Evolutionary conservation across 2,329 filamentous ascomycete genomes (phyloP), one percentile per base, ranked within the genome.

Genomic region (Cladosporium cucumerinum): DNA sequence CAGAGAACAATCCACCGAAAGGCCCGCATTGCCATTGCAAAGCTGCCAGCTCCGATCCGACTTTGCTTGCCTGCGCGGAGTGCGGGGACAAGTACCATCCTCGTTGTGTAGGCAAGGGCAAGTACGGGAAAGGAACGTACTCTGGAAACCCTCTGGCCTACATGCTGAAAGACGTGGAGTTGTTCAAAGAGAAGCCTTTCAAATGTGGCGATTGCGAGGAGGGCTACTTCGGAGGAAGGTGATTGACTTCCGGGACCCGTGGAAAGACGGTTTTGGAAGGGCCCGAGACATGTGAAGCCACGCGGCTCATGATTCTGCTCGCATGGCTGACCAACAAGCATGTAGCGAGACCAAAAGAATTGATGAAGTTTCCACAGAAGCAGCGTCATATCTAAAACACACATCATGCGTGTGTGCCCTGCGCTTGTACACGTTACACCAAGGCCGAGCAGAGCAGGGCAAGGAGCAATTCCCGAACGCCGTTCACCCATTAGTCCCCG

Each of bases 391-490:
- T 14, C 12, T 34, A 10, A 5, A 34, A 14, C 12, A 16, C 3
- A 11, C 11, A 43, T n/a, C n/a, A 8, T 10, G 12, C 39, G 5
- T 46, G 39, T 46, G 12, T 10, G n/a, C n/a, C 8, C 39, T 12
- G 11, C 39, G n/a, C 39, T 46, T 46, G 39, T 23, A 46, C 39
- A 46, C 3, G 39, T 46, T 46, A 11, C 39, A 46, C n/a, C 3
- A 46, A 21, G 8, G 10, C n/a, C 21, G 39, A 32, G 51, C 18
- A 28, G 26, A 21, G 26, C 51, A 54, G 51, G 51, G 51, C 51
- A 30, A 54, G 51, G 51, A 54, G 51, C 51, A 54, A 54, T 54
- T 54, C n/a, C 51, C 51, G 51, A 8, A n/a, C 21, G 26, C 51
- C 14, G 28, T 32, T 28, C 51, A 10, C 25, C 49, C 49, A 52